A percentile compares a stretch with the other conserved stretches of the same genome.
phyloP scores from a whole-genome alignment of 169 alveolate species.

The Cryptosporidium muris region DNA sequence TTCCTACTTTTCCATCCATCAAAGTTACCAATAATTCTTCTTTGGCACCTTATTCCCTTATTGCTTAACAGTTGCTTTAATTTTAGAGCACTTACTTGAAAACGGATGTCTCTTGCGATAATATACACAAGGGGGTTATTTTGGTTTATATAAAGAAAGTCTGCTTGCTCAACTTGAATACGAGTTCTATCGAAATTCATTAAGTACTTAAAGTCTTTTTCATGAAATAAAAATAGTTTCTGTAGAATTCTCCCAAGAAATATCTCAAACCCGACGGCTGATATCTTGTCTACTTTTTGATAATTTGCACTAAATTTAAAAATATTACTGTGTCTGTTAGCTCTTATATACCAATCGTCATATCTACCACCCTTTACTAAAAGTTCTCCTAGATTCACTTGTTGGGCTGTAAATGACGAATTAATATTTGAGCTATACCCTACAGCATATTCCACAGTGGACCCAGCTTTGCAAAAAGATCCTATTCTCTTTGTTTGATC shows the following conservation, averaged over 20 bases:
- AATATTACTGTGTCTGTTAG: slow-evolving; percentile 5
- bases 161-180: too few relatives aligned
- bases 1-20: slow-evolving; percentile 7
- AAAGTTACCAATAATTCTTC: slow-evolving; percentile 7
- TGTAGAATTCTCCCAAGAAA: slow-evolving; percentile 34
- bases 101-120: neutral
- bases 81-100: slow-evolving; percentile 42
- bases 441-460: slow-evolving; percentile 32
- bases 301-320: slow-evolving; percentile 11
- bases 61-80: slow-evolving; percentile 39
- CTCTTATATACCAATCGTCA: slow-evolving; percentile 51
- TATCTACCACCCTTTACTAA: slow-evolving; percentile 63
- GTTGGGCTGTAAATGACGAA: neutral
- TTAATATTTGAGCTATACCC: slow-evolving; percentile 9
- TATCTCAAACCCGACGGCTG: slow-evolving; percentile 65
- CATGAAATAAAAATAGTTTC: neutral
- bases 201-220: neutral
- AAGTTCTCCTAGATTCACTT: slow-evolving; percentile 8
- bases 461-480: slow-evolving; percentile 55
- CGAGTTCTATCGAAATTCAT: too few relatives aligned
- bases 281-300: slow-evolving; percentile 16
- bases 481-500: neutral
- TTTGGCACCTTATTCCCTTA: slow-evolving; percentile 59
- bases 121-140: too few relatives aligned
- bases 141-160: too few relatives aligned